These are phyloP conservation scores for Limnanthes douglasii DNA, from an alignment of 345 rosid species.

Conservation along the genomic window DNA sequence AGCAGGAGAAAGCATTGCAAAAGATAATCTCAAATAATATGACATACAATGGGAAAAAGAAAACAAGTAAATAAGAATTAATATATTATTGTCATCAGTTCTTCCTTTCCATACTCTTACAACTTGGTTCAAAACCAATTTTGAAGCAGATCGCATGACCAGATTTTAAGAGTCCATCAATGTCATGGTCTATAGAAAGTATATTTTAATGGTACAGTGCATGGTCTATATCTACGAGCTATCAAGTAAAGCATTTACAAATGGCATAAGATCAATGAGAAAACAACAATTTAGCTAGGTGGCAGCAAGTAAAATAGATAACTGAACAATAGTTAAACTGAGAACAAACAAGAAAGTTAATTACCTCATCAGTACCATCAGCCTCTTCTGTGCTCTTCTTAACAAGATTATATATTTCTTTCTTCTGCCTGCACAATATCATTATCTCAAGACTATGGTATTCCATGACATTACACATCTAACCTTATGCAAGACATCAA, in stretches of 20 bases:
- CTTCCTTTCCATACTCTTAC: not conserved
- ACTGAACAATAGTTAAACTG: no score
- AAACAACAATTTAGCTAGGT: no score
- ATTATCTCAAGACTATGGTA: no score
- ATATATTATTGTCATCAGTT: not conserved
- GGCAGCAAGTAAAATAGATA: no score
- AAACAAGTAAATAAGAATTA: not conserved
- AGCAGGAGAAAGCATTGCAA: constrained; percentile 3
- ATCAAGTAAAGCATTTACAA: no score
- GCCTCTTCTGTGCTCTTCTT: constrained; percentile 61
- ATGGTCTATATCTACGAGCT: no score
- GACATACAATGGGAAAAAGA: not conserved
- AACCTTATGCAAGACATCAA: not conserved
- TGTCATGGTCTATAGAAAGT: no score
- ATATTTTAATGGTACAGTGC: no score
- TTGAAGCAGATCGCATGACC: no score
- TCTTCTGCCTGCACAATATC: constrained; percentile 69
- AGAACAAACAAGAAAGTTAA: no score
- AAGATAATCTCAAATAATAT: constrained; percentile 1
- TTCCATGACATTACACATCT: not conserved
- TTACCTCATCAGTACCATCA: constrained; percentile 60
- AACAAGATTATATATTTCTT: constrained; percentile 67
- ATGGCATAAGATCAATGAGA: no score
- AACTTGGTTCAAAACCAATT: not conserved
- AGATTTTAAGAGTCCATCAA: no score